phyloP scores from a whole-genome alignment of 768 basidiomycete species.

The Tephrocybe sp. region DNA sequence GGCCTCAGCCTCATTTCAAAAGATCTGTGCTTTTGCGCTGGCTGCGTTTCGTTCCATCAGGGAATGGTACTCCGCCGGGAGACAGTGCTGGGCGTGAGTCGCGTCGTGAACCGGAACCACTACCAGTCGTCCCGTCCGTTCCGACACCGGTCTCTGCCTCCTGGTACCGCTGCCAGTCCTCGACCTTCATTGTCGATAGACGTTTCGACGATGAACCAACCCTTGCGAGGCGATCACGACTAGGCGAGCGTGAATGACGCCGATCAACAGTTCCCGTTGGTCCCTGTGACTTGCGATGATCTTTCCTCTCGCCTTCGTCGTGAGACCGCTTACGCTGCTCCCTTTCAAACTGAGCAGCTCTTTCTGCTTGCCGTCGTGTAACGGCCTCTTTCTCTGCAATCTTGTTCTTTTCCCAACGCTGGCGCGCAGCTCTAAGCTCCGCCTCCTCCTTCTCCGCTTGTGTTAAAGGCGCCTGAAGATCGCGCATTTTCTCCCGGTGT shows the following conservation, averaged over 20 bases:
- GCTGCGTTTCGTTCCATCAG: slow-evolving; percentile 34
- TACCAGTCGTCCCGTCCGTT: slow-evolving; percentile 6
- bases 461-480: slow-evolving; percentile 83
- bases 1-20: slow-evolving; percentile 33
- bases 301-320: slow-evolving; percentile 35
- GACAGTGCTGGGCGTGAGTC: slow-evolving; percentile 30
- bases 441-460: slow-evolving; percentile 75
- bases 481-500: slow-evolving; percentile 80
- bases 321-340: slow-evolving; percentile 39
- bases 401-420: slow-evolving; percentile 81
- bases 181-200: slow-evolving; percentile 75
- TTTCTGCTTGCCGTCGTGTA: slow-evolving; percentile 68
- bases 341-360: slow-evolving; percentile 53
- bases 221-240: slow-evolving; percentile 57
- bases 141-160: slow-evolving; percentile 32
- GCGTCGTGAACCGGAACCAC: slow-evolving; percentile 27
- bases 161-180: slow-evolving; percentile 82
- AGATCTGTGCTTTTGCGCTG: slow-evolving; percentile 35
- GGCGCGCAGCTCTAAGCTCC: slow-evolving; percentile 69
- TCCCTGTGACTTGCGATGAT: slow-evolving; percentile 25
- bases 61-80: slow-evolving; percentile 54
- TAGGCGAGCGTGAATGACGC: slow-evolving; percentile 54
- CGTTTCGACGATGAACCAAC: slow-evolving; percentile 51
- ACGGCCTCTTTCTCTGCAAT: slow-evolving; percentile 73
- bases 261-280: slow-evolving; percentile 31